Evolutionary conservation across 208 protist genomes (phyloP).

Genomic region (Trypanosoma scelopori): DNA sequence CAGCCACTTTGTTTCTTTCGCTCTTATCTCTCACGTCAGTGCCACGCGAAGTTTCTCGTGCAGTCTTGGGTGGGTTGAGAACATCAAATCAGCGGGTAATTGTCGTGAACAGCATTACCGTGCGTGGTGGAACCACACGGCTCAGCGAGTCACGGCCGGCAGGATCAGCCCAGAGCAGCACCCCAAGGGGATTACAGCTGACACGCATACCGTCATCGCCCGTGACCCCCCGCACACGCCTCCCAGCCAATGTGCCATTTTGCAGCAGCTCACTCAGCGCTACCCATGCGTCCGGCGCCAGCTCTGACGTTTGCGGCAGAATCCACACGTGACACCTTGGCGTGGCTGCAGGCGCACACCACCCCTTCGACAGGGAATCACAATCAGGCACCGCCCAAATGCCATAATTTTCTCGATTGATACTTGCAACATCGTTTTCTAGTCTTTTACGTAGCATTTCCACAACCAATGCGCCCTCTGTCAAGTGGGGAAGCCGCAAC

Average conservation of each 20-base stretch:
- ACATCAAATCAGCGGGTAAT: not conserved
- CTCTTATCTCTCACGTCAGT: too few species aligned
- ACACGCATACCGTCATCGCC: not conserved
- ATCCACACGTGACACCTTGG: conserved; percentile 15
- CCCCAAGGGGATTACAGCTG: conserved; percentile 1
- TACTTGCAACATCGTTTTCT: not conserved
- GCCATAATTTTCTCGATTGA: not conserved
- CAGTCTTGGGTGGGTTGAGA: too few species aligned
- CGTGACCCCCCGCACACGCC: not conserved
- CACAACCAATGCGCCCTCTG: not conserved
- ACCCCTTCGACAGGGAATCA: not conserved
- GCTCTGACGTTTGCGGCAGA: not conserved
- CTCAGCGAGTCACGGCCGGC: conserved; percentile 4
- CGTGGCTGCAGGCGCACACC: not conserved
- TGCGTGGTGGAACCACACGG: not conserved
- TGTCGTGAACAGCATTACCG: conserved; percentile 18
- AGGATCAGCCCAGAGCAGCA: conserved; percentile 18
- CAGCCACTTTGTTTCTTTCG: too few species aligned
- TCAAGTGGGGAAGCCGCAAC: not conserved
- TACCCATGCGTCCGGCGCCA: not conserved
- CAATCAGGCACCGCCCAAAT: not conserved
- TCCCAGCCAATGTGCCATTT: conserved; percentile 8
- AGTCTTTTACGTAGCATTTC: not conserved
- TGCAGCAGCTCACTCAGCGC: not conserved
- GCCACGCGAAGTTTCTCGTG: too few species aligned